Conservation (phyloP, 768 basidiomycete species). For the Pulveroboletus frians region DNA sequence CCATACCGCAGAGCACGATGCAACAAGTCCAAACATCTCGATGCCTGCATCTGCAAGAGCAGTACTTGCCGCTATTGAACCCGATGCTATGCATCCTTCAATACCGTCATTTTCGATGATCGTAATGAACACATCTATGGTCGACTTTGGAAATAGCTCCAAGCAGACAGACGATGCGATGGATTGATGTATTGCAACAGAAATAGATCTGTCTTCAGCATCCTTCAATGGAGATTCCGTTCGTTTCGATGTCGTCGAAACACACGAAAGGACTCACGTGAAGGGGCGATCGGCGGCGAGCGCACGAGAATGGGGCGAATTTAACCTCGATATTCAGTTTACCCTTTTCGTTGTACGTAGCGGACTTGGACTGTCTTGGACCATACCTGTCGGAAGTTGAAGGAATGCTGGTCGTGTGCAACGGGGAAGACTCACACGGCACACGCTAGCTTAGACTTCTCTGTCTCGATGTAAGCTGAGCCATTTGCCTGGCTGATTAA, state of each 20-base stretch:
- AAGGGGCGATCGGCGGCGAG: conserved; percentile 72
- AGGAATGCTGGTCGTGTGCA: not conserved
- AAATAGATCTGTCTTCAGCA: conserved; percentile 85
- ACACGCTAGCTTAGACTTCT: conserved; percentile 88
- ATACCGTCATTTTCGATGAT: conserved; percentile 90
- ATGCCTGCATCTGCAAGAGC: conserved; percentile 93
- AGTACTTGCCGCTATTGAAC: conserved; percentile 80
- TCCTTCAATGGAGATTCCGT: conserved; percentile 52
- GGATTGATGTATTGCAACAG: conserved; percentile 80
- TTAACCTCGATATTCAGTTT: conserved; percentile 93
- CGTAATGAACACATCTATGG: conserved; percentile 86
- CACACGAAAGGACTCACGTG: conserved; percentile 50
- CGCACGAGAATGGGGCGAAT: conserved; percentile 90
- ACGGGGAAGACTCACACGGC: conserved; percentile 66
- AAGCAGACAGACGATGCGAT: conserved; percentile 79
- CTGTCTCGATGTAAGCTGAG: conserved; percentile 93
- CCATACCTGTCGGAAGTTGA: conserved; percentile 55
- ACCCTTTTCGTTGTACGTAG: conserved; percentile 81
- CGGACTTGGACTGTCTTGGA: conserved; percentile 77
- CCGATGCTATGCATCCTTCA: conserved; percentile 84
- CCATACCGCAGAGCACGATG: conserved; percentile 74
- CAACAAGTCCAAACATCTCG: conserved; percentile 83
- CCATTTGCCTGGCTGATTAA: conserved; percentile 93
- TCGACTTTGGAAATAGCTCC: conserved; percentile 89
- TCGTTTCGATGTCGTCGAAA: not conserved